Percentiles rank a stretch among this genome's conserved stretches.
These are phyloP conservation scores for Pseudogymnoascus sp. DNA, from an alignment of 2,329 filamentous ascomycete genomes.

Conservation along the genomic window DNA sequence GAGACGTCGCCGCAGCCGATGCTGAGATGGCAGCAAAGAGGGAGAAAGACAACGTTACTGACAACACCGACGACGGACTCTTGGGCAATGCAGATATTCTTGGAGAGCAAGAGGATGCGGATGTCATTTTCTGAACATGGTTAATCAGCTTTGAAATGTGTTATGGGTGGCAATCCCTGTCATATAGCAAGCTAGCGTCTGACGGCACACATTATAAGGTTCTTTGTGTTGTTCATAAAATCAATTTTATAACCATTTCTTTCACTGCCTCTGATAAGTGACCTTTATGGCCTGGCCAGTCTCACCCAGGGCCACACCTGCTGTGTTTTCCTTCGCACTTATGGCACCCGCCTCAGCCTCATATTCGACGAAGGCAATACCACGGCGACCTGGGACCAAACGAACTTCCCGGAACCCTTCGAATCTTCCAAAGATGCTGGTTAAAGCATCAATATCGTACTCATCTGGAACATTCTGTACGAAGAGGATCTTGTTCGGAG, in stretches of 20 bases:
- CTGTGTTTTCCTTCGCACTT: constrained; percentile 86
- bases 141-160: background rate
- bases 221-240: background rate
- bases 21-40: constrained; percentile 70
- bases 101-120: constrained; percentile 69
- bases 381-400: constrained; percentile 74
- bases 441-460: constrained; percentile 73
- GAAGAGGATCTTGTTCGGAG: constrained; percentile 95
- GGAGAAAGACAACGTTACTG: constrained; percentile 40
- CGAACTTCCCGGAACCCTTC: constrained; percentile 92
- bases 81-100: constrained; percentile 57
- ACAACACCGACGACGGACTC: constrained; percentile 33
- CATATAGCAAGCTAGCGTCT: background rate
- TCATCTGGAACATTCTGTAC: constrained; percentile 86
- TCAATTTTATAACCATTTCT: background rate
- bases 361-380: constrained; percentile 96
- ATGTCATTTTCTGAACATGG: constrained; percentile 67
- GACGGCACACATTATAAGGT: background rate
- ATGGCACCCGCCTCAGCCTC: constrained; percentile 85
- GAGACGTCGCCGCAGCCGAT: constrained; percentile 64
- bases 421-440: constrained; percentile 76
- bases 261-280: constrained; percentile 83
- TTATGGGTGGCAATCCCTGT: background rate
- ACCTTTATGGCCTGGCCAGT: constrained; percentile 79
- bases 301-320: constrained; percentile 72